Evolutionary conservation across 306 rosid genomes (phyloP), one percentile per base, ranked within the genome.

Genomic region (Dryas drummondii): DNA sequence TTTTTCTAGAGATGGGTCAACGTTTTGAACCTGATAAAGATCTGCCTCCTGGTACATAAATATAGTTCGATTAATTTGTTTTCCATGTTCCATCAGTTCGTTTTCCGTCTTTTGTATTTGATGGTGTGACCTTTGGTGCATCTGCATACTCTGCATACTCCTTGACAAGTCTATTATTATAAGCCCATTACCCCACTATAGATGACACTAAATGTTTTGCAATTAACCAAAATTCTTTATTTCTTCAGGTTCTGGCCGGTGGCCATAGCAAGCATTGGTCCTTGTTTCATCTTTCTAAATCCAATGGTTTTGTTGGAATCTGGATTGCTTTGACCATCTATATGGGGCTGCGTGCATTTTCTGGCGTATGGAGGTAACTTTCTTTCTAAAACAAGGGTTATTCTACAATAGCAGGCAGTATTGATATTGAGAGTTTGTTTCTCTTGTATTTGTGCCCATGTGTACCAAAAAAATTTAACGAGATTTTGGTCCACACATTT

Each of bases 101-200:
- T 96, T 46, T 66, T 80, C 99, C 15, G 60, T 91, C 98, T 32
- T 96, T 96, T 59, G 98, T 90, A 22, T 96, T 96, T 62, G 99
- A 96, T 68, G 99, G 98, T 40, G 93, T 92, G 60, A 96, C 90
- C 84, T 96, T 86, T 73, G 98, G 99, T 12, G 99, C 99, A 5
- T 92, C 99, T 45, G 97, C 92, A 68, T 96, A 96, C 48, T 82
- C 93, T 26, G 99, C 99, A 7, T 88, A 82, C 77, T 96, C 99
- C 62, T 74, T 96, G 93, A 97, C 22, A 87, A 41, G 68, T 63
- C 46, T 63, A 12, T 40, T 52, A 14, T 52, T 14, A 14, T 52
- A 52, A 52, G 15, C 56, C 13, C 4, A 32, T 14, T 14, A 52
- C 17, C n/a, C 5, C 19, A 52, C 56, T 52, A 32, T 32, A 32